Conservation (phyloP, 805 yeast species). For the Candida boleticola region DNA sequence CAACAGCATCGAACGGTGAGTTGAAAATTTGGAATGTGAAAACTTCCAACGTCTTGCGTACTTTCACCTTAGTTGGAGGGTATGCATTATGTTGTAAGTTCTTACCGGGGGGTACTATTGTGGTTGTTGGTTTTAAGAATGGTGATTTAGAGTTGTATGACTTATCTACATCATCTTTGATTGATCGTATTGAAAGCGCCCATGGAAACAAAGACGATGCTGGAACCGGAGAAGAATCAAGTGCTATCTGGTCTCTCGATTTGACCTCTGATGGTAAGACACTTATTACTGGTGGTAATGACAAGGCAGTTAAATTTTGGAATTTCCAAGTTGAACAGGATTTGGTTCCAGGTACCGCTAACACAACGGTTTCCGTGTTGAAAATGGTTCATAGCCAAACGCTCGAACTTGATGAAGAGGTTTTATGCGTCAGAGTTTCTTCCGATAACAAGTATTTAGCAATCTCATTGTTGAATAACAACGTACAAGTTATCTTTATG, state of each 20-base stretch:
- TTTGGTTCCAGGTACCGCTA: constrained; percentile 64
- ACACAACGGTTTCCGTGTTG: constrained; percentile 48
- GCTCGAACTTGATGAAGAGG: constrained; percentile 82
- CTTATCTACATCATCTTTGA: constrained; percentile 72
- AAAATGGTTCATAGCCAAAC: constrained; percentile 73
- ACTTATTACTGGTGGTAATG: constrained; percentile 91
- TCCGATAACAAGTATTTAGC: constrained; percentile 79
- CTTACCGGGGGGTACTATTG: constrained; percentile 87
- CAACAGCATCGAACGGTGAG: constrained; percentile 88
- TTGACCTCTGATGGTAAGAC: constrained; percentile 81
- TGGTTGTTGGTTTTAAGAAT: constrained; percentile 83
- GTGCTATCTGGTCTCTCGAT: constrained; percentile 89
- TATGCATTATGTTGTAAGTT: constrained; percentile 79
- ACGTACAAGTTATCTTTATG: constrained; percentile 90
- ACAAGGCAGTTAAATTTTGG: constrained; percentile 89
- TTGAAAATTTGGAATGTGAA: constrained; percentile 85
- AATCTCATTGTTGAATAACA: constrained; percentile 82
- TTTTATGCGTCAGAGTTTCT: constrained; percentile 73
- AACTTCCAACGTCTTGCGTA: constrained; percentile 73
- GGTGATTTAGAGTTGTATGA: constrained; percentile 87
- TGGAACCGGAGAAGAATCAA: constrained; percentile 22
- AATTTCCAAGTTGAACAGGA: constrained; percentile 67
- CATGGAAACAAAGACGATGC: constrained; percentile 48
- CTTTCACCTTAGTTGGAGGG: constrained; percentile 64
- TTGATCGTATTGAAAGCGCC: constrained; percentile 68